A percentile compares a stretch with the other conserved stretches of the same genome.
Conservation (phyloP, 352 stramenopile genomes). For the Phytophthora quininea region DNA sequence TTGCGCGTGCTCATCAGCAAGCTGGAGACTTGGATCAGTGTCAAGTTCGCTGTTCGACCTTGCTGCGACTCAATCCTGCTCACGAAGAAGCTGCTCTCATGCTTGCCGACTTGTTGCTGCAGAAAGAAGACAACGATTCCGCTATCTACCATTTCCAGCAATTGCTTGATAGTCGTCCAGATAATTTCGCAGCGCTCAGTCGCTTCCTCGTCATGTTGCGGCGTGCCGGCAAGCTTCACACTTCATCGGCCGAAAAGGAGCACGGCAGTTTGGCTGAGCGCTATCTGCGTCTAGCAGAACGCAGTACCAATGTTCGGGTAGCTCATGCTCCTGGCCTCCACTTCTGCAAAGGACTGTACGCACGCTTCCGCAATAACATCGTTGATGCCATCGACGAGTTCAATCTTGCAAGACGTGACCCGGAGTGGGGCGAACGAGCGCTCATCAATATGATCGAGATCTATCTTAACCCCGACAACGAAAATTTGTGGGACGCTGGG, state of each 20-base stretch:
- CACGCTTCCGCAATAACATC: conserved; percentile 91
- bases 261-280: conserved; percentile 40
- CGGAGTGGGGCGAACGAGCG: conserved; percentile 87
- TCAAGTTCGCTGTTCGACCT: conserved; percentile 81
- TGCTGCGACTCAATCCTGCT: conserved; percentile 80
- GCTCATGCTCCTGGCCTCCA: conserved; percentile 85
- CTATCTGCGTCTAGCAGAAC: conserved; percentile 88
- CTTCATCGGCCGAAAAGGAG: conserved; percentile 32
- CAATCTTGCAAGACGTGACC: conserved; percentile 88
- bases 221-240: conserved; percentile 82
- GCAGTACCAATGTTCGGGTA: conserved; percentile 57
- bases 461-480: conserved; percentile 94
- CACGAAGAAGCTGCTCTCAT: conserved; percentile 91
- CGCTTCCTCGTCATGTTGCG: conserved; percentile 90
- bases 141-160: conserved; percentile 91
- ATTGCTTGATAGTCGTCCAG: conserved; percentile 86
- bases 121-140: conserved; percentile 88
- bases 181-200: conserved; percentile 91
- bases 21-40: conserved; percentile 86
- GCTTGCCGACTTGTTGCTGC: conserved; percentile 89
- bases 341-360: conserved; percentile 92
- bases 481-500: conserved; percentile 89
- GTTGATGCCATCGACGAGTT: conserved; percentile 91
- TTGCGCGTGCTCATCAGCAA: conserved; percentile 77
- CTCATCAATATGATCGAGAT: conserved; percentile 95